Evolutionary conservation across 108 stramenopile genomes (phyloP).

Genomic region (Conticribra guillardii): DNA sequence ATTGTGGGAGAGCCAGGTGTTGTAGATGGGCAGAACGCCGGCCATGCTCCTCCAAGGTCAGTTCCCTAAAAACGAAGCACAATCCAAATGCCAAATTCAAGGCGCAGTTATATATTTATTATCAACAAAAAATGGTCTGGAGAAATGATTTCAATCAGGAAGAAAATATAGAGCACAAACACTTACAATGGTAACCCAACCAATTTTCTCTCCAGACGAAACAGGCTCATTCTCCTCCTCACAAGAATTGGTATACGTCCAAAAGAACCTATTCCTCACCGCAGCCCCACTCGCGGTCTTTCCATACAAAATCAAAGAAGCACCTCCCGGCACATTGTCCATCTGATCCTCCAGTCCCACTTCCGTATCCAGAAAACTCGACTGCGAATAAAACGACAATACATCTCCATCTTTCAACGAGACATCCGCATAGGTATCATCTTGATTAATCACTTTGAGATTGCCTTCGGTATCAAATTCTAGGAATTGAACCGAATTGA

Average conservation of each 20-base stretch:
- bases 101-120: neutral
- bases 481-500: conserved; percentile 24
- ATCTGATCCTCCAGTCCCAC: conserved; percentile 18
- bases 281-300: conserved; percentile 21
- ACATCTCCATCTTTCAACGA: conserved; percentile 10
- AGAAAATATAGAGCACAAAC: too few relatives aligned
- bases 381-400: conserved; percentile 11
- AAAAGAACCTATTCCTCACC: conserved; percentile 50
- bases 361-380: conserved; percentile 7
- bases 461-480: conserved; percentile 23
- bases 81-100: neutral
- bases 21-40: conserved; percentile 25
- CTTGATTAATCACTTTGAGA: conserved; percentile 27
- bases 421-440: conserved; percentile 17
- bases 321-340: conserved; percentile 33
- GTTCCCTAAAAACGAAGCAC: conserved; percentile 1
- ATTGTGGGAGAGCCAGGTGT: conserved; percentile 24
- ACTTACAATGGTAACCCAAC: conserved; percentile 52
- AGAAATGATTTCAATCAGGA: neutral
- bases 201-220: conserved; percentile 34
- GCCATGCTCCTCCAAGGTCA: conserved; percentile 27
- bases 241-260: conserved; percentile 20
- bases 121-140: neutral
- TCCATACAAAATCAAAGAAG: conserved; percentile 41
- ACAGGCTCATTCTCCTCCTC: conserved; percentile 14